A percentile compares a stretch with the other conserved stretches of the same genome.
phyloP scores from a whole-genome alignment of 179 eudicot genomes.

The Beta macrorhiza region DNA sequence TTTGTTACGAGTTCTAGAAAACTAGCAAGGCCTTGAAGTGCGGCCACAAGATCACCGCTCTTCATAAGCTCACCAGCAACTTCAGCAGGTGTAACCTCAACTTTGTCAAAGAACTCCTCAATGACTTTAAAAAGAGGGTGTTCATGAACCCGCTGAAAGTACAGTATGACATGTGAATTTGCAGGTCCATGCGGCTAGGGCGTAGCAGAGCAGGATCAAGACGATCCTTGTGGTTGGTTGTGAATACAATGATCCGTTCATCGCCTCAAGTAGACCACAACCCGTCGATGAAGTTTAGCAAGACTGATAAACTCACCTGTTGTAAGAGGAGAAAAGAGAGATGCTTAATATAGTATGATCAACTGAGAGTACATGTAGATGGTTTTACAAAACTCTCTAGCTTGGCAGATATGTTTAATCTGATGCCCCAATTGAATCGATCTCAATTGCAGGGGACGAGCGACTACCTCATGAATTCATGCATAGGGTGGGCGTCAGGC shows the following conservation, averaged over 20 bases:
- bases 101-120: slow-evolving; percentile 19
- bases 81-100: slow-evolving; percentile 39
- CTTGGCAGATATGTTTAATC: background rate
- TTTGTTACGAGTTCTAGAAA: slow-evolving; percentile 13
- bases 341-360: background rate
- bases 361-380: background rate
- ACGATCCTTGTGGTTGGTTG: slow-evolving; percentile 44
- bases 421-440: too few relatives aligned
- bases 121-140: slow-evolving; percentile 27
- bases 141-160: slow-evolving; percentile 31
- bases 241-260: slow-evolving; percentile 41
- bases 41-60: slow-evolving; percentile 29
- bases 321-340: too few relatives aligned
- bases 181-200: slow-evolving; percentile 46
- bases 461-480: too few relatives aligned
- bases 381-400: background rate
- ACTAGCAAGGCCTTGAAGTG: slow-evolving; percentile 24
- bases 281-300: slow-evolving; percentile 42
- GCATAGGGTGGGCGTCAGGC: too few relatives aligned
- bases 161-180: slow-evolving; percentile 42
- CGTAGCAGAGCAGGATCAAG: slow-evolving; percentile 45
- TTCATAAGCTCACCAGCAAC: slow-evolving; percentile 46
- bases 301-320: slow-evolving; percentile 39
- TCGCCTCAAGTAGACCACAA: slow-evolving; percentile 48
- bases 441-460: background rate